Conservation (phyloP, 306 rosid genomes). For the Mimosa bimucronata region DNA sequence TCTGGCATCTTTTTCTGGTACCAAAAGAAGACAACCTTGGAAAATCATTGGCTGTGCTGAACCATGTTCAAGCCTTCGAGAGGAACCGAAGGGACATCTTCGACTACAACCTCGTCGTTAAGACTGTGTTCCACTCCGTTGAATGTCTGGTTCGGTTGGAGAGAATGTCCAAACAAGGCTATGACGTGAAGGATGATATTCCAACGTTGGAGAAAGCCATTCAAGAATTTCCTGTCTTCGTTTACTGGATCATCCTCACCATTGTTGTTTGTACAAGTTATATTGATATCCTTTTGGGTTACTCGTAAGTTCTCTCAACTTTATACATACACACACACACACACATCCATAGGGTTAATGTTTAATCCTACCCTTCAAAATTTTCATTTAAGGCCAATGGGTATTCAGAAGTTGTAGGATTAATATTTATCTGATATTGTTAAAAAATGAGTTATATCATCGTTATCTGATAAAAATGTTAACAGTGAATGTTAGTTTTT, state of each 20-base stretch:
- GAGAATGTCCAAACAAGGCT: conserved; percentile 53
- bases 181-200: conserved; percentile 32
- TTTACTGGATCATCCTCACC: conserved; percentile 51
- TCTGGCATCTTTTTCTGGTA: conserved; percentile 41
- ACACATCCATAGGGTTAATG: too few species aligned
- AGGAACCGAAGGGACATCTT: conserved; percentile 34
- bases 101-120: conserved; percentile 42
- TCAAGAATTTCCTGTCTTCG: conserved; percentile 49
- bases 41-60: conserved; percentile 42
- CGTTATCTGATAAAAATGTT: too few species aligned
- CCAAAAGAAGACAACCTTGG: conserved; percentile 46
- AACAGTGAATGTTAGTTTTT: too few species aligned
- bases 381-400: too few species aligned
- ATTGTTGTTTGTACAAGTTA: conserved; percentile 36
- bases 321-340: too few species aligned
- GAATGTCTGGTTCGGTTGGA: conserved; percentile 57
- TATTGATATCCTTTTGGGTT: conserved; percentile 11
- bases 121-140: conserved; percentile 45
- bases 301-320: neutral
- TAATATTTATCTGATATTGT: too few species aligned
- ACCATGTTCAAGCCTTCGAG: conserved; percentile 32
- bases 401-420: too few species aligned
- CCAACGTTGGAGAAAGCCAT: conserved; percentile 41
- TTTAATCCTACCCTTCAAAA: too few species aligned
- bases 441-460: too few species aligned